Evolutionary conservation across 2,329 filamentous ascomycete genomes (phyloP), one percentile per base, ranked within the genome.

Genomic region (Hymenoscyphus linearis): DNA sequence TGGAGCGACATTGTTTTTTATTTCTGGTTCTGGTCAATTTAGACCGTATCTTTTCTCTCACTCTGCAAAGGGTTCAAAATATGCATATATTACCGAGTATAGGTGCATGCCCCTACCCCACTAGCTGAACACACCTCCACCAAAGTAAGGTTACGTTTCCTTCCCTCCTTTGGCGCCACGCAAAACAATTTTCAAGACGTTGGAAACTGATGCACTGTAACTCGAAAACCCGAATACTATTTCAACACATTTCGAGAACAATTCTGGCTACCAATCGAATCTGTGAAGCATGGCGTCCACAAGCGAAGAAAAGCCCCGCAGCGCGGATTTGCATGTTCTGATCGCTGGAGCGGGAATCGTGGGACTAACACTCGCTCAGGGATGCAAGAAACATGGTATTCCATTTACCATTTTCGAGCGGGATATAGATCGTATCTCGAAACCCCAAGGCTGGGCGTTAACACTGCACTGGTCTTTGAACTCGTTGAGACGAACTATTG

Each of bases 341-440:
- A 78, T 78, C 34, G 72, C 74, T 5, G 76, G 76, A 26, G 75
- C 72, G 0, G 75, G 76, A 14, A 68, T 77, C n/a, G 70, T 71
- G 22, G 74, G 73, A 1, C 69, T 77, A 5, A 66, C 76, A 2
- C 69, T 78, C 3, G 76, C 70, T 4, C 74, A 74, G 58, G 71
- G 72, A 4, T 71, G 77, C 16, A 69, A 65, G 14, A 67, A 70
- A 2, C 67, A 67, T 35, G 65, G 62, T 0, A 76, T 77, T n/a
- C 75, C 75, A 1, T 77, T 76, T 65, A 61, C 68, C 4, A 67
- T 78, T 36, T 78, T 74, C 64, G 76, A 78, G 67, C 74, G 77
- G n/a, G 79, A 81, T 64, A 71, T 72, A 13, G 77, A 74, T 2
- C 71, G 54, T 56, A 27, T n/a, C 22, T 56, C 54, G 16, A 56